Evolutionary conservation across 805 yeast genomes (phyloP).

Genomic region (Cyberlindnera saturnus): DNA sequence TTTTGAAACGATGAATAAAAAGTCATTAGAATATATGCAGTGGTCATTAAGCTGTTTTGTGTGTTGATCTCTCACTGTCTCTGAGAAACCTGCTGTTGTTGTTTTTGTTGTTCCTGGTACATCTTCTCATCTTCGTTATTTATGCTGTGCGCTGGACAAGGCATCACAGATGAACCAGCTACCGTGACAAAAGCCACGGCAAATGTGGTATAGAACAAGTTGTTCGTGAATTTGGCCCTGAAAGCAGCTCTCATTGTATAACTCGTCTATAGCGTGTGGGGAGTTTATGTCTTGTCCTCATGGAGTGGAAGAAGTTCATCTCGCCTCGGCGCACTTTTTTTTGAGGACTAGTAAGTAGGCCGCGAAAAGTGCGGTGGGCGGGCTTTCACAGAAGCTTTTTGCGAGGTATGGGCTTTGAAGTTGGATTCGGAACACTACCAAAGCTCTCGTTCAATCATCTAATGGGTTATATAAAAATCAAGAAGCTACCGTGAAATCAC

Average conservation of each 20-base stretch:
- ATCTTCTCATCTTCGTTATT: conserved; percentile 33
- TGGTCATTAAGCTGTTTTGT: conserved; percentile 1
- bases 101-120: conserved; percentile 16
- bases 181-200: conserved; percentile 50
- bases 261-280: too few species aligned
- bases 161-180: conserved; percentile 35
- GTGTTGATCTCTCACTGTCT: neutral
- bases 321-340: too few species aligned
- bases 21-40: conserved; percentile 3
- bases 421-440: too few species aligned
- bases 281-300: too few species aligned
- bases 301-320: too few species aligned
- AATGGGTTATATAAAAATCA: too few species aligned
- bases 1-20: conserved; percentile 1
- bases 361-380: neutral
- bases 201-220: conserved; percentile 52
- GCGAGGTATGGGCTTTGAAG: too few species aligned
- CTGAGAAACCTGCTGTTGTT: conserved; percentile 2
- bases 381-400: neutral
- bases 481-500: neutral
- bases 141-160: conserved; percentile 38
- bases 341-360: too few species aligned
- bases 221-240: conserved; percentile 45
- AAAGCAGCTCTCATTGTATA: conserved; percentile 43
- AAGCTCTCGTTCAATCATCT: too few species aligned